Evolutionary conservation across 495 filamentous ascomycete genomes (phyloP), one percentile per base, ranked within the genome.

Genomic region (Thozetella sp.): DNA sequence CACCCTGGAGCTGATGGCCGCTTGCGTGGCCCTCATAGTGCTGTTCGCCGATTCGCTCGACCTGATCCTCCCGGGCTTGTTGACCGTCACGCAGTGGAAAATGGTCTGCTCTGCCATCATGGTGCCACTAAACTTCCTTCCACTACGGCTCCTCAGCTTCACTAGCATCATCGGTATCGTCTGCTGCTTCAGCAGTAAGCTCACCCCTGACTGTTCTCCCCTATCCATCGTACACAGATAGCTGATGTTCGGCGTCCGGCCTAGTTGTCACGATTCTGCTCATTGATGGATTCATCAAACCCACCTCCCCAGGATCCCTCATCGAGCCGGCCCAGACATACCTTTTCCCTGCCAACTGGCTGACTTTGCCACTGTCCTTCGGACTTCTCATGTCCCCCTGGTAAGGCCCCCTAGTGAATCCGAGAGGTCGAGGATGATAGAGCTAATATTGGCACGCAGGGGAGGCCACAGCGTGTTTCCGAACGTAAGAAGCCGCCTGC

Each of bases 311-410:
- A 2, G 95, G 95, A 13, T 97, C 93, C 3, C 84, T 99, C 9
- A 80, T 86, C 27, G 81, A 95, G 55, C 95, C 95, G n/a, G 91
- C 93, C 30, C 75, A 71, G 37, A 96, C 92, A 1, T 85, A 88
- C 69, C 72, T 94, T 43, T 89, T 96, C 59, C 95, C 95, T 1
- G 74, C 82, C 17, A 90, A 93, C 66, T 99, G 95, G 95, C 79
- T 86, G 46, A 96, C 93, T 1, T 63, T 99, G 20, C 95, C 95
- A n/a, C 77, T 97, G 20, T 91, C 91, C 26, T 93, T 98, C 66
- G 95, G 95, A n/a, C 80, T 99, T 12, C 81, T 98, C 25, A 97
- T 97, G 93, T 91, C 93, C 23, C 93, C 94, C 1, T 99, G 93
- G 93, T 71, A 25, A 54, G 68, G 48, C 2, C 2, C 24, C 9